These are phyloP conservation scores for Breviolum minutum DNA, from an alignment of 73 alveolate genomes.

Conservation along the genomic window DNA sequence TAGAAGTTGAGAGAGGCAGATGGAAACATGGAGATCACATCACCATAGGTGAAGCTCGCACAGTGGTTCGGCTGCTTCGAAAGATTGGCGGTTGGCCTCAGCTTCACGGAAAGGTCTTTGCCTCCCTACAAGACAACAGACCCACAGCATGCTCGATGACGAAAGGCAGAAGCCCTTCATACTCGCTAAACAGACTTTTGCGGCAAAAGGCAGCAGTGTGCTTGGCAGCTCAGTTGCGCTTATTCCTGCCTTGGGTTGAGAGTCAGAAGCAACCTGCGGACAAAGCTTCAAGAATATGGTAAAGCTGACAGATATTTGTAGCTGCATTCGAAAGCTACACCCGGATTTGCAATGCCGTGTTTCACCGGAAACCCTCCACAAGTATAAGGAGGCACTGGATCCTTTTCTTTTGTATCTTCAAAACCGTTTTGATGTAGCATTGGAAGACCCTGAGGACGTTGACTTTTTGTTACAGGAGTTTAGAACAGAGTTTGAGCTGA, in stretches of 20 bases:
- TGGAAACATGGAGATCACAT: conserved; percentile 31
- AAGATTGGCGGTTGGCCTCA: background rate
- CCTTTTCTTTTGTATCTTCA: background rate
- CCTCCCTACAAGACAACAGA: conserved; percentile 5
- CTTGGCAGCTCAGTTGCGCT: background rate
- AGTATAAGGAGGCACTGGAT: background rate
- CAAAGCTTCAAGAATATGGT: background rate
- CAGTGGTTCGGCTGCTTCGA: background rate
- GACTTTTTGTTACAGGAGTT: conserved; percentile 6
- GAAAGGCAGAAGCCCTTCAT: conserved; percentile 14
- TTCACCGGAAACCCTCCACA: background rate
- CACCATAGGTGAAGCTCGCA: conserved; percentile 17
- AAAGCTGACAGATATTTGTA: background rate
- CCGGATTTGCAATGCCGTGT: background rate
- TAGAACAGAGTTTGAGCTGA: background rate
- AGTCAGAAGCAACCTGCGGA: conserved; percentile 11
- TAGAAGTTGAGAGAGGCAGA: background rate
- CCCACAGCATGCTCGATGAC: conserved; percentile 15
- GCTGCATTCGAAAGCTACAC: conserved; percentile 7
- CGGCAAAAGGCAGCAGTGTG: conserved; percentile 28
- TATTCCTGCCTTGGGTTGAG: conserved; percentile 18
- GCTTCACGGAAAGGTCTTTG: background rate
- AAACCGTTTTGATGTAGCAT: background rate
- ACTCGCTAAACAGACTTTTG: background rate
- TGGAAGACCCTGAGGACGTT: background rate